Conservation (phyloP, 441 rosid species). For the Adansonia grandidieri region DNA sequence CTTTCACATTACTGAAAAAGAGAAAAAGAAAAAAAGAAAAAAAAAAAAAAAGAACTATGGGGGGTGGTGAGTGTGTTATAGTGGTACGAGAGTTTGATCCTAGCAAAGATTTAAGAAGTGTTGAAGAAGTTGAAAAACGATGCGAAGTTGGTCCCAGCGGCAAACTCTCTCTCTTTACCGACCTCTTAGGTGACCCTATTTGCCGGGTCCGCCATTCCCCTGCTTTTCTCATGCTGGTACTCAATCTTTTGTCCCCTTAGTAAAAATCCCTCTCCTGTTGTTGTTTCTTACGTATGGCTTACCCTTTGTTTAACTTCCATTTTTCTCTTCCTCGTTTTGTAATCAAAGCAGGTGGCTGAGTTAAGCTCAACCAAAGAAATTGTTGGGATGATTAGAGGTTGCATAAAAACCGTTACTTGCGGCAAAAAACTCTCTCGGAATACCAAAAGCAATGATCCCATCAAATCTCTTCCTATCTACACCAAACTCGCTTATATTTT, state of each 20-base stretch:
- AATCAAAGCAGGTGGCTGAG: conserved; percentile 77
- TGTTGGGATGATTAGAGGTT: conserved; percentile 92
- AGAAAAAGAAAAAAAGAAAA: neutral
- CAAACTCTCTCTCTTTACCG: conserved; percentile 90
- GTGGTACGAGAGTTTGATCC: conserved; percentile 75
- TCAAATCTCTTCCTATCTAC: conserved; percentile 61
- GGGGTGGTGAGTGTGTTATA: conserved; percentile 32
- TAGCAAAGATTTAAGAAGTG: conserved; percentile 57
- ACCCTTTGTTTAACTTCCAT: neutral
- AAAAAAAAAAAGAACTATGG: neutral
- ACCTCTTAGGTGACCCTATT: conserved; percentile 95
- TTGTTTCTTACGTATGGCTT: conserved; percentile 18
- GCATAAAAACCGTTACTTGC: conserved; percentile 94
- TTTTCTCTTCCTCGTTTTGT: neutral
- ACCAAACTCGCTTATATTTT: conserved; percentile 88
- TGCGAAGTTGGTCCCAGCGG: conserved; percentile 96
- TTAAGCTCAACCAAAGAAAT: conserved; percentile 62
- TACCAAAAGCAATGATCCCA: conserved; percentile 33
- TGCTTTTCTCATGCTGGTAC: conserved; percentile 94
- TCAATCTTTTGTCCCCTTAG: conserved; percentile 15
- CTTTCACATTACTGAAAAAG: neutral
- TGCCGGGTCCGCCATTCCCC: conserved; percentile 99
- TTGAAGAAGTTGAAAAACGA: conserved; percentile 78
- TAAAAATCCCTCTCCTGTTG: neutral
- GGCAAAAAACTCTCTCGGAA: conserved; percentile 58